phyloP scores from a whole-genome alignment of 345 rosid species.

The Cardamine occulta region DNA sequence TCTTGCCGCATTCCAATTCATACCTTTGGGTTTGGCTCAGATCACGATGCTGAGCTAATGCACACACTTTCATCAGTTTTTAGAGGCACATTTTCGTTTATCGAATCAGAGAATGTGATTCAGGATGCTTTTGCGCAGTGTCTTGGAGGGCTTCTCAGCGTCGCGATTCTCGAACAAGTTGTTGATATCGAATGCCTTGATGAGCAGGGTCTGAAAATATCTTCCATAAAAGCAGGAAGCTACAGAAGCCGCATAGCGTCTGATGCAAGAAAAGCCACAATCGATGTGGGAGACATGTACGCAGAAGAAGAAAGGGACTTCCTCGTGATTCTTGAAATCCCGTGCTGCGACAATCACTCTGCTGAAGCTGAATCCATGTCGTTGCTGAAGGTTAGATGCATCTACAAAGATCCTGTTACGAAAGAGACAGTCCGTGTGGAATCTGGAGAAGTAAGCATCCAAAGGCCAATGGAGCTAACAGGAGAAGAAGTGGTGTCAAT shows the following conservation, averaged over 20 bases:
- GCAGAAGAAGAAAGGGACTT: constrained; percentile 97
- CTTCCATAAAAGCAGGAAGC: constrained; percentile 78
- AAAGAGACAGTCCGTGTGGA: constrained; percentile 53
- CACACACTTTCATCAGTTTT: constrained; percentile 77
- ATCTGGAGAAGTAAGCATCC: constrained; percentile 54
- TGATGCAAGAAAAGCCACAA: constrained; percentile 54
- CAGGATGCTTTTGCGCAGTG: constrained; percentile 98
- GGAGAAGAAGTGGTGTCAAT: constrained; percentile 61
- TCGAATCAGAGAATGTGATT: constrained; percentile 77
- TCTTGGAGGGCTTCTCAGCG: constrained; percentile 92
- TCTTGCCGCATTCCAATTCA: constrained; percentile 74
- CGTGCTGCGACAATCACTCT: constrained; percentile 45
- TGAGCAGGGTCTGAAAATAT: constrained; percentile 52
- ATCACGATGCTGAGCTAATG: constrained; percentile 88
- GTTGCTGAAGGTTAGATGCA: constrained; percentile 70
- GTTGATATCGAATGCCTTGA: constrained; percentile 61
- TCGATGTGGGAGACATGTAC: constrained; percentile 86
- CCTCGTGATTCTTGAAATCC: constrained; percentile 69
- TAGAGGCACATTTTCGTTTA: constrained; percentile 92
- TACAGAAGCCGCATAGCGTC: constrained; percentile 53
- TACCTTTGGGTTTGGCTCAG: constrained; percentile 88
- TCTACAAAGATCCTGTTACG: constrained; percentile 66
- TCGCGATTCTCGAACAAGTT: constrained; percentile 69
- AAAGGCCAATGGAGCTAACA: constrained; percentile 52
- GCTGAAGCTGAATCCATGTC: constrained; percentile 54